Conservation (phyloP, 139 green algal species). For the Desmodesmus armatus region DNA sequence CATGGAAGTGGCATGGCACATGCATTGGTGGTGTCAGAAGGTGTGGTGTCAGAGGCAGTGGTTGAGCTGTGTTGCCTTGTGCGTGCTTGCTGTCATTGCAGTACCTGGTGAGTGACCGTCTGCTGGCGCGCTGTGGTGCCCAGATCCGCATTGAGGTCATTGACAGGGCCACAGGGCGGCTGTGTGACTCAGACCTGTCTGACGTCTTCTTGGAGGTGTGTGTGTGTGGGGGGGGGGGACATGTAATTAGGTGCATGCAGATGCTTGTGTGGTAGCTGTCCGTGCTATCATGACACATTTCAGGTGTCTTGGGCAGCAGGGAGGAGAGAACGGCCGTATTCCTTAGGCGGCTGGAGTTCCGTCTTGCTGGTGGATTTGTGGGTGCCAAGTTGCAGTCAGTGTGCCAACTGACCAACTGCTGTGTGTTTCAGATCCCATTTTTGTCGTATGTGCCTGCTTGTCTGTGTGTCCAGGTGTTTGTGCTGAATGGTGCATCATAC, state of each 20-base stretch:
- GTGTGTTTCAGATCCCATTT: too few species aligned
- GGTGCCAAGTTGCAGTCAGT: too few species aligned
- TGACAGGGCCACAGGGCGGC: constrained; percentile 75
- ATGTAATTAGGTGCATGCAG: not conserved
- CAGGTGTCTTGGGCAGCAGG: too few species aligned
- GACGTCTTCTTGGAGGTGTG: constrained; percentile 78
- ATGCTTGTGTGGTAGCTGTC: not conserved
- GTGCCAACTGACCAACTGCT: too few species aligned
- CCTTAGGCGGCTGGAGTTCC: too few species aligned
- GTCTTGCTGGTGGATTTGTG: too few species aligned
- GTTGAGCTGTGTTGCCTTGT: constrained; percentile 83
- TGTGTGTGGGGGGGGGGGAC: not conserved
- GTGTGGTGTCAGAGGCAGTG: not conserved
- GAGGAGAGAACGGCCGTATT: too few species aligned
- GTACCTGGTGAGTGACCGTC: constrained; percentile 89
- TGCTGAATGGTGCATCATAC: constrained; percentile 88
- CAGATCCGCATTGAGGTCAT: constrained; percentile 89
- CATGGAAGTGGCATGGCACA: too few species aligned
- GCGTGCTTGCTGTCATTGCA: too few species aligned
- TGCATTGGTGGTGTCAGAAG: too few species aligned
- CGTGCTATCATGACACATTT: too few species aligned
- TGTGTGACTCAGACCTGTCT: constrained; percentile 74
- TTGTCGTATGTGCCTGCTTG: too few species aligned
- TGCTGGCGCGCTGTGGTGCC: constrained; percentile 81
- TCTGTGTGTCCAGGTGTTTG: constrained; percentile 85